Conservation (phyloP, 2,329 filamentous ascomycete genomes). For the Pseudopithomyces maydicus region DNA sequence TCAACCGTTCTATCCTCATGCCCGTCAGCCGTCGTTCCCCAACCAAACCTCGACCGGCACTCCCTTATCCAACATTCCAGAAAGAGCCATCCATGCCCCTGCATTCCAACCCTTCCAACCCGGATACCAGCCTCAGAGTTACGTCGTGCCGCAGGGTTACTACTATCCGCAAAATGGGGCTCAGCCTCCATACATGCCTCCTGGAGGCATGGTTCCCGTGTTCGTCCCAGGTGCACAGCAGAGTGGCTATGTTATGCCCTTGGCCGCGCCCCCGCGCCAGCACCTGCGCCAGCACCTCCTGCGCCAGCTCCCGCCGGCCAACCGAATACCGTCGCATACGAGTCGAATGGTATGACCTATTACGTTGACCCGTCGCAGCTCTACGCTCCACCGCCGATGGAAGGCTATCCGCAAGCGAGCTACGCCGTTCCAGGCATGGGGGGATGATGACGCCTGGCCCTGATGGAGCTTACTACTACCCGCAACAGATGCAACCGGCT, state of each 20-base stretch:
- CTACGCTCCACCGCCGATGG: conserved; percentile 52
- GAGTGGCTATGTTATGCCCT: conserved; percentile 48
- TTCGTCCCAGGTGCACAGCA: conserved; percentile 64
- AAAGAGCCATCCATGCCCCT: conserved; percentile 87
- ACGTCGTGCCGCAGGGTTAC: conserved; percentile 53
- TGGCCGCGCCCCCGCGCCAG: conserved; percentile 39
- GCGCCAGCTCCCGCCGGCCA: conserved; percentile 46
- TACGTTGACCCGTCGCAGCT: conserved; percentile 86
- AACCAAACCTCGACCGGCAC: conserved; percentile 76
- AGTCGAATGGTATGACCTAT: conserved; percentile 94
- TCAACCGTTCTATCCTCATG: conserved; percentile 62
- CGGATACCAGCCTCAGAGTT: conserved; percentile 56
- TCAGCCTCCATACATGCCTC: conserved; percentile 51
- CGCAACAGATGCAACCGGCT: conserved; percentile 54
- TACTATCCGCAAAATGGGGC: conserved; percentile 63
- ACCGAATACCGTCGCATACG: conserved; percentile 72
- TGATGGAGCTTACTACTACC: conserved; percentile 62
- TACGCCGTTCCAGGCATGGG: conserved; percentile 71
- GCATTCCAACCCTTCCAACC: conserved; percentile 75
- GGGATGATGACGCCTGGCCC: conserved; percentile 75
- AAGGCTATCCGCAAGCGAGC: conserved; percentile 44
- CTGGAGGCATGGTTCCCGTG: conserved; percentile 56
- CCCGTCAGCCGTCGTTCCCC: conserved; percentile 70
- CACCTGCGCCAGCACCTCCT: conserved; percentile 17
- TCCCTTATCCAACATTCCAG: conserved; percentile 88